Base-by-base conservation (phyloP, 441 rosid species). In the Arabidopsis lyrata region DNA sequence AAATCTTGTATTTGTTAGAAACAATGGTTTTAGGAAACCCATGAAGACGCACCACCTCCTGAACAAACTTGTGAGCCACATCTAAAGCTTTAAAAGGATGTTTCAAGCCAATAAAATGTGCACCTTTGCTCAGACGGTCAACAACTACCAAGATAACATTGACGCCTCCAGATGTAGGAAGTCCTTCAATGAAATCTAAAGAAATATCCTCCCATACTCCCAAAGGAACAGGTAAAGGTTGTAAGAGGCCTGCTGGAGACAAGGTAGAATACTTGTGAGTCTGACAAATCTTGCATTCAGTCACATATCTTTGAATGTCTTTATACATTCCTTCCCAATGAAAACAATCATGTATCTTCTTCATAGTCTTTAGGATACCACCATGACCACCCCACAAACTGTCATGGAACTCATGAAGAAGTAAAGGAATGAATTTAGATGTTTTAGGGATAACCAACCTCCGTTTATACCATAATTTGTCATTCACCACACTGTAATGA, bases 91-190 rank as follows among this genome's bases (percentile, higher is more conserved):
- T 52, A 0, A 52, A 52, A 1, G 32, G 32, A 2, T 52, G 32
- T 0, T 24, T 22, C 0, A 52, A 2, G 0, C 15, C 3, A 0
- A 24, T 0, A 2, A 52, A 52, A 3, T 52, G 32, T 0, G n/a
- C 14, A 3, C 2, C 24, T 4, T 22, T 52, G 2, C n/a, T 50
- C 1, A 50, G 2, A 0, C 56, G 2, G 4, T 50, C 56, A 6
- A 22, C 56, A 8, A 50, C 56, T 3, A 50, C 56, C 6, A 50
- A 3, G 0, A 50, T 5, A 0, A 24, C 56, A 22, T 50, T 50
- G 0, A 0, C 1, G 0, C 56, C 56, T 1, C 5, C 1, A 0
- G 32, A 50, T 0, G 1, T 1, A 0, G 32, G 56, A 0, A 50
- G 3, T 0, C 56, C 32, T 0, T 50, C 56, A 0, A 50, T 24